A percentile compares a stretch with the other conserved stretches of the same genome.
Evolutionary conservation across 352 stramenopile genomes (phyloP).

Genomic region (Phytophthora chlamydospora): DNA sequence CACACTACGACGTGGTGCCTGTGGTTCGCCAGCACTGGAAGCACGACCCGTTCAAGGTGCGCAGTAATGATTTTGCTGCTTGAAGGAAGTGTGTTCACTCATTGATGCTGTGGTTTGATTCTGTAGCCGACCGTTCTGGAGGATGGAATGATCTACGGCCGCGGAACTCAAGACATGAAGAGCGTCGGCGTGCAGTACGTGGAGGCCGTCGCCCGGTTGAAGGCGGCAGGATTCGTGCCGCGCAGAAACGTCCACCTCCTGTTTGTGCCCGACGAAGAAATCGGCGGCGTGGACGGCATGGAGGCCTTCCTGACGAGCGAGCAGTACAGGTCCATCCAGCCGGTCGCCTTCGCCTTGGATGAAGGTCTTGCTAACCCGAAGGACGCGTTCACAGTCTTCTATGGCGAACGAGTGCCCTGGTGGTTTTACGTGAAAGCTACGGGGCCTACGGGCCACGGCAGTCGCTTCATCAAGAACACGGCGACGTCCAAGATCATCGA

Average conservation of each 20-base stretch:
- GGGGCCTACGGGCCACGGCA: constrained; percentile 85
- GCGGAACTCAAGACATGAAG: constrained; percentile 97
- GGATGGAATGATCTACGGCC: constrained; percentile 93
- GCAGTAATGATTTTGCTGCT: constrained; percentile 11
- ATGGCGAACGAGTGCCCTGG: constrained; percentile 94
- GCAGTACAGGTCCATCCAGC: constrained; percentile 81
- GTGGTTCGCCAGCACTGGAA: constrained; percentile 89
- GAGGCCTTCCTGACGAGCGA: constrained; percentile 85
- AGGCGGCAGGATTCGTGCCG: constrained; percentile 68
- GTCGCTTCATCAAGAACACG: constrained; percentile 94
- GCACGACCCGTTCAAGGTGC: constrained; percentile 89
- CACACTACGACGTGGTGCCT: constrained; percentile 97
- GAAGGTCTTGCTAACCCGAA: constrained; percentile 93
- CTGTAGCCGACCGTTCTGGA: constrained; percentile 74
- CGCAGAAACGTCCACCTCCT: constrained; percentile 91
- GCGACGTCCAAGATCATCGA: constrained; percentile 94
- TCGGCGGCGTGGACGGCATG: constrained; percentile 94
- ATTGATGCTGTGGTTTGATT: background rate
- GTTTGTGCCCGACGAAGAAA: constrained; percentile 94
- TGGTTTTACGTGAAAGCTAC: constrained; percentile 89
- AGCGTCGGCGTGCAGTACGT: constrained; percentile 96
- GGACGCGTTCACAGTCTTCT: constrained; percentile 95
- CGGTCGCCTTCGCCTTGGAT: constrained; percentile 93
- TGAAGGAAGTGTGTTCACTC: background rate
- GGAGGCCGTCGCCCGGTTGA: constrained; percentile 84